phyloP scores from a whole-genome alignment of 2,329 filamentous ascomycete genomes.

The Didymella pinodella region DNA sequence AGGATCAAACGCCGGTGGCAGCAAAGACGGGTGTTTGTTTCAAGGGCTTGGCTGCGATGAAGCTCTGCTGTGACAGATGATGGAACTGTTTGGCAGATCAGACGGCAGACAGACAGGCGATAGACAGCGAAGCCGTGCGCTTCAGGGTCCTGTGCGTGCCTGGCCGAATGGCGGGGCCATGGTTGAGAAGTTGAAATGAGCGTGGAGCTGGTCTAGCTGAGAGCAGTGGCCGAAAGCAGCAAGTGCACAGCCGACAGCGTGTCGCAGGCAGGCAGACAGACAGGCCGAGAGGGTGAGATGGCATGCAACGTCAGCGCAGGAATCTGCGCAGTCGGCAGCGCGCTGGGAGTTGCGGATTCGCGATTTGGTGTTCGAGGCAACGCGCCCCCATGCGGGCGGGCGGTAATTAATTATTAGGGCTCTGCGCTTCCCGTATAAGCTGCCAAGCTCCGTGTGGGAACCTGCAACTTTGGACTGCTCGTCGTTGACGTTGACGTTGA shows the following conservation, averaged over 20 bases:
- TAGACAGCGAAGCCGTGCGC: conserved; percentile 7
- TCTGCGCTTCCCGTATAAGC: not conserved
- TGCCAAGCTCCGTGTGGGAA: conserved; percentile 11
- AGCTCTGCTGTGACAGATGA: conserved; percentile 2
- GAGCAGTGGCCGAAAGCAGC: conserved; percentile 7
- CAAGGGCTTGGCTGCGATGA: not conserved
- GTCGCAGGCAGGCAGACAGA: conserved; percentile 12
- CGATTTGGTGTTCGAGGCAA: conserved; percentile 8
- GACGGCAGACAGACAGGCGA: not conserved
- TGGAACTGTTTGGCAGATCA: conserved; percentile 1
- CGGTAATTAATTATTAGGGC: not conserved
- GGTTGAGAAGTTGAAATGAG: not conserved
- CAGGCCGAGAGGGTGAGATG: conserved; percentile 4
- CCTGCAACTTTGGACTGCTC: conserved; percentile 14
- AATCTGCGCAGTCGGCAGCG: conserved; percentile 1
- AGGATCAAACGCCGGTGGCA: not conserved
- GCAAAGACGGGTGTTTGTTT: not conserved
- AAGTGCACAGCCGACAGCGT: conserved; percentile 18
- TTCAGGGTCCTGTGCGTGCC: conserved; percentile 11
- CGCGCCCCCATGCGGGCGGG: not conserved
- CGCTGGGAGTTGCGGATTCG: conserved; percentile 1
- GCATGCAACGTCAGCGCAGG: conserved; percentile 10
- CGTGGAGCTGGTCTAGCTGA: conserved; percentile 2
- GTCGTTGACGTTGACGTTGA: conserved; percentile 14
- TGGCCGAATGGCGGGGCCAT: conserved; percentile 12